Conservation (phyloP, 2,329 filamentous ascomycete species). For the Byssochlamys sp. region DNA sequence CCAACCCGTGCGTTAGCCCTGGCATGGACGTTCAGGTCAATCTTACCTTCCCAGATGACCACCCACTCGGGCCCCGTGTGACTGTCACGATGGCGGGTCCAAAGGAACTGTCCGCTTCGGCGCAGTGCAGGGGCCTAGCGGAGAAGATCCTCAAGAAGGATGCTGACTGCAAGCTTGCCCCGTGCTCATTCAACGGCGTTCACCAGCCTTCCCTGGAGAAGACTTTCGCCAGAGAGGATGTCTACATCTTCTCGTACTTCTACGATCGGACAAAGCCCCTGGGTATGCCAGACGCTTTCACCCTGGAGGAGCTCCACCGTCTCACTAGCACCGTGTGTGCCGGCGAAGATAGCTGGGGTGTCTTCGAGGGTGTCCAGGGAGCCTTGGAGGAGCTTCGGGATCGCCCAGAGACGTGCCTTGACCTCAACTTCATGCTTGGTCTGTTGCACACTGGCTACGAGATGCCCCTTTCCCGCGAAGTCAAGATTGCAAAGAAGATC, state of each 20-base stretch:
- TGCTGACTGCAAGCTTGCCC: constrained; percentile 65
- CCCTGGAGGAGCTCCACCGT: constrained; percentile 77
- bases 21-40: constrained; percentile 66
- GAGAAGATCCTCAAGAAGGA: constrained; percentile 90
- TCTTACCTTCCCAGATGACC: constrained; percentile 58
- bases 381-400: constrained; percentile 71
- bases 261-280: constrained; percentile 88
- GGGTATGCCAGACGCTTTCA: constrained; percentile 98
- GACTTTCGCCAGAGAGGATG: constrained; percentile 82
- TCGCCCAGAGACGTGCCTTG: constrained; percentile 83
- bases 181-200: constrained; percentile 97
- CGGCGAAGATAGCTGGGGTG: constrained; percentile 66
- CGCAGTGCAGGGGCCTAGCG: constrained; percentile 80
- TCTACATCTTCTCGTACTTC: constrained; percentile 97
- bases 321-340: constrained; percentile 76
- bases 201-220: constrained; percentile 87
- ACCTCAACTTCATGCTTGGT: constrained; percentile 92
- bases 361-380: constrained; percentile 65
- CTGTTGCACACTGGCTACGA: constrained; percentile 92
- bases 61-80: constrained; percentile 55
- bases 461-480: constrained; percentile 91
- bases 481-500: constrained; percentile 98
- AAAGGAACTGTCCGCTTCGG: constrained; percentile 54
- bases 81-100: constrained; percentile 85
- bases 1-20: constrained; percentile 78